Evolutionary conservation across 78 protist genomes (phyloP).

Genomic region (Monocercomonoides exilis): DNA sequence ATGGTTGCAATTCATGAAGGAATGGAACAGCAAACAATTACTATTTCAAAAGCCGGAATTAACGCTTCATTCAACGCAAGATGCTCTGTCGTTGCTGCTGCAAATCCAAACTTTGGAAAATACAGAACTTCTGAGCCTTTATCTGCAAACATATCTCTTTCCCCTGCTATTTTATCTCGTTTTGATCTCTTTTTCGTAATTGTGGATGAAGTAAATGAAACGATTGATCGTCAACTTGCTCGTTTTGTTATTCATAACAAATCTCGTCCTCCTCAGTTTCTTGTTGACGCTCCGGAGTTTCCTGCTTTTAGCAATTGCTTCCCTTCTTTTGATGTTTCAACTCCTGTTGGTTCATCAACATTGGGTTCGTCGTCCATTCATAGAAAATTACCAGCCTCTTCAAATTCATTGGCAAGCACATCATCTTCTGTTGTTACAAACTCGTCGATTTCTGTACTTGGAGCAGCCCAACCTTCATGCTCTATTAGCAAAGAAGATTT

Average conservation of each 20-base stretch:
- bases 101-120: slow-evolving; percentile 81
- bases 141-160: slow-evolving; percentile 71
- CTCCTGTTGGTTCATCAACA: no score
- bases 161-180: slow-evolving; percentile 94
- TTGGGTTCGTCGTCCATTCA: no score
- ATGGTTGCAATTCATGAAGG: slow-evolving; percentile 98
- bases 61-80: slow-evolving; percentile 89
- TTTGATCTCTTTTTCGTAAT: slow-evolving; percentile 96
- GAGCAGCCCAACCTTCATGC: no score
- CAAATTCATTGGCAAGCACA: no score
- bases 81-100: slow-evolving; percentile 90
- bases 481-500: neutral
- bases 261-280: neutral
- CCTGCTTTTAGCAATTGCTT: no score
- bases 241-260: neutral
- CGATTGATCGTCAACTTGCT: neutral
- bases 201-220: slow-evolving; percentile 71
- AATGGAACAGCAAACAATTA: slow-evolving; percentile 99
- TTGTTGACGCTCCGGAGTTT: no score
- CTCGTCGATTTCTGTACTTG: neutral
- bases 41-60: slow-evolving; percentile 98
- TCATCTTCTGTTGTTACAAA: neutral
- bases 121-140: slow-evolving; percentile 59
- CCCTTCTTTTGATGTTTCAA: no score
- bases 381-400: no score